phyloP scores from a whole-genome alignment of 179 eudicot genomes.

The Silene noctiflora region DNA sequence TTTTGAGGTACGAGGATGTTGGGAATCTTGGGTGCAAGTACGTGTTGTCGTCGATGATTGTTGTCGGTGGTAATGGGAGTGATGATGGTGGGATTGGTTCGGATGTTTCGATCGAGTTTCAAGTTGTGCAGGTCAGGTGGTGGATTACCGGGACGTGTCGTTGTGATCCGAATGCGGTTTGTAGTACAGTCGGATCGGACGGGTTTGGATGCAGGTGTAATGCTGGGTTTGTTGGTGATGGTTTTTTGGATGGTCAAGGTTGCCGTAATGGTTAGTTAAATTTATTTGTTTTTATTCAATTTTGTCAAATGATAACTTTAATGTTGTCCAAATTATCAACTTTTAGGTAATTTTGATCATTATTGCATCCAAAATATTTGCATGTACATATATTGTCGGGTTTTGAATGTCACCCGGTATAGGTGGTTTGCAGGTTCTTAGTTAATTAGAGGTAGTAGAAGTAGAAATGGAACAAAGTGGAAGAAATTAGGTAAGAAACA shows the following conservation, averaged over 20 bases:
- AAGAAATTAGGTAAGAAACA: constrained; percentile 14
- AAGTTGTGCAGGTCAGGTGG: constrained; percentile 59
- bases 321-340: neutral
- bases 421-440: no score
- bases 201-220: constrained; percentile 50
- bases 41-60: constrained; percentile 45
- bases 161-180: constrained; percentile 43
- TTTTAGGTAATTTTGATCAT: neutral
- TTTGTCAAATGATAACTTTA: neutral
- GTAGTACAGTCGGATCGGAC: constrained; percentile 26
- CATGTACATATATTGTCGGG: no score
- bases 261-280: constrained; percentile 51
- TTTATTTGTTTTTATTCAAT: neutral
- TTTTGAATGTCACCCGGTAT: no score
- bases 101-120: constrained; percentile 42
- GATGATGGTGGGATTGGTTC: neutral
- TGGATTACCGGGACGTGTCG: constrained; percentile 54
- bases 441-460: constrained; percentile 1
- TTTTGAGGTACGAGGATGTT: constrained; percentile 33
- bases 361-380: no score
- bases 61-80: constrained; percentile 11
- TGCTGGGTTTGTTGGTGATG: constrained; percentile 58
- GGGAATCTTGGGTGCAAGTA: constrained; percentile 28
- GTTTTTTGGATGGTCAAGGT: constrained; percentile 39
- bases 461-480: constrained; percentile 20